Base-by-base conservation (phyloP, 495 filamentous ascomycete species). In the Immersiella caudata region DNA sequence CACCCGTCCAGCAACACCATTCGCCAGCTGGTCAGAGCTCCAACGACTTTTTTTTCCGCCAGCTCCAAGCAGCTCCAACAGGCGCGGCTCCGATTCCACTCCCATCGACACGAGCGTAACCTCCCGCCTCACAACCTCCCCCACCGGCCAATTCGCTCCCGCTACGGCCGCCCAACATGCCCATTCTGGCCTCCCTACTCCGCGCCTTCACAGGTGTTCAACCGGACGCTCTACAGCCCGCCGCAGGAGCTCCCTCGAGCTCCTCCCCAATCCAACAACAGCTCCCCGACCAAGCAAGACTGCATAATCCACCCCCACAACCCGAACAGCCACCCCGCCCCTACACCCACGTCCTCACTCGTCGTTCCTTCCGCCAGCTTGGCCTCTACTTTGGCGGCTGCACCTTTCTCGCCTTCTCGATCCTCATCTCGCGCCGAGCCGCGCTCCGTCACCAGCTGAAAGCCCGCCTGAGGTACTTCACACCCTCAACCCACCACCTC, bases 401-500 rank as follows among this genome's bases (percentile, higher is more conserved):
- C 22, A 79, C 86, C 70, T 96, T 94, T 78, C 84, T 93, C 74
- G 75, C 82, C 49, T 77, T 93, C 69, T 91, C 91, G 25, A 77
- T 88, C 2, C 61, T 87, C 36, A 79, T 92, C n/a, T 92, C 93
- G 12, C 85, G 91, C 7, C 88, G 93, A 21, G 80, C 91, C 8
- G 79, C 91, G 57, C 60, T 73, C 26, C 84, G 83, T 21, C 87
- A 90, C 62, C 80, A 79, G 64, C 78, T 79, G 49, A 75, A 79
- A 5, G 78, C 84, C 16, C 76, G 83, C 59, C 91, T 91, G 6
- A 85, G 85, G 60, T 92, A 86, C 82, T 93, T 87, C 61, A 27
- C 40, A 27, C 24, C 61, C 22, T 51, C 26, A 24, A 63, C 49
- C 21, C 50, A 27, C n/a, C 25, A 40, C 18, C 61, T 51, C 74